A percentile compares a stretch with the other conserved stretches of the same genome.
Conservation (phyloP, 345 rosid genomes). For the Dimocarpus longan region DNA sequence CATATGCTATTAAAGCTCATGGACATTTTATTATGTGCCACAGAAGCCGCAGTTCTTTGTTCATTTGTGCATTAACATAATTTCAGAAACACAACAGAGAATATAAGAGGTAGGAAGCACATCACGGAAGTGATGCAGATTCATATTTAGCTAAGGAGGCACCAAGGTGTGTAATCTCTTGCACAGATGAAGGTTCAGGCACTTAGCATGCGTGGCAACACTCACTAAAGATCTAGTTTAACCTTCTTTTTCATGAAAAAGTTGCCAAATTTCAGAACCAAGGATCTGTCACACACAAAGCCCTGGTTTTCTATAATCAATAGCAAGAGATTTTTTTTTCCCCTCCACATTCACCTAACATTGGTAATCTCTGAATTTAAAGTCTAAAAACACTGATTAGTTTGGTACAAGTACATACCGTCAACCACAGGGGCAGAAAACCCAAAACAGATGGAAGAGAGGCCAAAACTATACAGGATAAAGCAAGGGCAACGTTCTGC, state of each 20-base stretch:
- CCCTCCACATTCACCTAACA: neutral
- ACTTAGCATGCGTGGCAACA: neutral
- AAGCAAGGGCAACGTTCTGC: slow-evolving; percentile 91
- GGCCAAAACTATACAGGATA: slow-evolving; percentile 72
- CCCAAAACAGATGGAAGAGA: slow-evolving; percentile 88
- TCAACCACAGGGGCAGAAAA: slow-evolving; percentile 88
- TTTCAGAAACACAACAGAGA: no score
- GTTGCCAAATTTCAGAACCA: neutral
- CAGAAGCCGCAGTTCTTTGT: neutral
- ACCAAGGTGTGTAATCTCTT: neutral
- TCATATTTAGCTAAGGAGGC: neutral
- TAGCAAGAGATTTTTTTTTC: neutral
- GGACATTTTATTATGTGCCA: neutral
- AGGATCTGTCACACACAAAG: neutral
- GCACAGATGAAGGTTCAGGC: neutral
- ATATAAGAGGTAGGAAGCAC: no score
- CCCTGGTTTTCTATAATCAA: neutral
- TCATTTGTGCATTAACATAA: neutral
- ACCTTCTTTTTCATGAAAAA: neutral
- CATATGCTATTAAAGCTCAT: neutral
- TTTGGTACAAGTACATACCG: slow-evolving; percentile 49
- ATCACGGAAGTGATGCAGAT: neutral
- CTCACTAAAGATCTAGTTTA: neutral
- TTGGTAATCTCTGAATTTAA: neutral
- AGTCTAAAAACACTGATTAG: neutral